phyloP scores from a whole-genome alignment of 2,329 filamentous ascomycete species.

The Botrytis sinoallii region DNA sequence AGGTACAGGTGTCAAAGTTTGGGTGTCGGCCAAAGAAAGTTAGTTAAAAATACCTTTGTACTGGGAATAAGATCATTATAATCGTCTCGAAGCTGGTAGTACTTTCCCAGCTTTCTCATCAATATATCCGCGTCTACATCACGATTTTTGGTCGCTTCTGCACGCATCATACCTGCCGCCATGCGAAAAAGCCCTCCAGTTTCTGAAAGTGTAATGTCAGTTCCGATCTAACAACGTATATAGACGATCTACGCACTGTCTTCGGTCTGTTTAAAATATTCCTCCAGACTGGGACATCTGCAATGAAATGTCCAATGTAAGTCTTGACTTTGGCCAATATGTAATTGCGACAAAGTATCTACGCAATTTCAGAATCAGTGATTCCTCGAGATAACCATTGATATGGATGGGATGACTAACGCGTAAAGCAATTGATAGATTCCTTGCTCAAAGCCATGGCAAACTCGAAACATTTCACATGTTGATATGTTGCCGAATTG shows the following conservation, averaged over 20 bases:
- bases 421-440: background rate
- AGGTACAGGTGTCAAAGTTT: background rate
- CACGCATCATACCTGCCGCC: background rate
- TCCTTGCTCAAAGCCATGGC: background rate
- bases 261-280: background rate
- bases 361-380: background rate
- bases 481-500: background rate
- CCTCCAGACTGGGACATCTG: background rate
- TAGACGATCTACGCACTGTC: background rate
- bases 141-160: background rate
- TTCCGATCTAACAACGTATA: background rate
- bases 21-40: background rate
- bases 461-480: background rate
- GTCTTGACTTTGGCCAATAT: background rate
- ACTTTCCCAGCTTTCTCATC: background rate
- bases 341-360: background rate
- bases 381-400: no score
- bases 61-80: background rate
- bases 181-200: background rate
- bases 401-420: background rate
- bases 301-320: background rate
- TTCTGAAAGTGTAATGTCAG: background rate
- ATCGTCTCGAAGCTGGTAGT: background rate
- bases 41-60: background rate
- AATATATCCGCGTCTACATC: background rate